Evolutionary conservation across 148 eudicot genomes (phyloP).

Genomic region (Rhododendron simsii): DNA sequence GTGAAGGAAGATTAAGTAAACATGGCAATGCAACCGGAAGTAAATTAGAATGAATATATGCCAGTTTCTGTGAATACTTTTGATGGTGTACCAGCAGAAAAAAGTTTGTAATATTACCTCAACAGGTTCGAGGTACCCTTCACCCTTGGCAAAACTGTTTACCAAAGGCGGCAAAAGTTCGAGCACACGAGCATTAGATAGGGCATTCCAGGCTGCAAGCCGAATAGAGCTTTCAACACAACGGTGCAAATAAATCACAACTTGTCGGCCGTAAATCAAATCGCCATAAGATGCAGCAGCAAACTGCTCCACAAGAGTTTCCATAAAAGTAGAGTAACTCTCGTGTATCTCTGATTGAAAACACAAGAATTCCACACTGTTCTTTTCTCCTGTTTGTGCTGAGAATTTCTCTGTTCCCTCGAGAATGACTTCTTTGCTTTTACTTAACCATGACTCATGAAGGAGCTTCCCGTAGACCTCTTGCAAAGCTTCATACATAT

Average conservation of each 20-base stretch:
- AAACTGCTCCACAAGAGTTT: constrained; percentile 79
- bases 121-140: constrained; percentile 79
- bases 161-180: constrained; percentile 79
- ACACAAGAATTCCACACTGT: constrained; percentile 30
- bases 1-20: neutral
- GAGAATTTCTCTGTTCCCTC: neutral
- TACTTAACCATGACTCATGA: constrained; percentile 33
- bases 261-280: constrained; percentile 64
- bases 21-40: neutral
- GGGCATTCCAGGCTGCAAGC: constrained; percentile 71
- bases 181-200: constrained; percentile 72
- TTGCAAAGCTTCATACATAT: constrained; percentile 61
- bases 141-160: constrained; percentile 46
- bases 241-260: constrained; percentile 68
- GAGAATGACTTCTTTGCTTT: constrained; percentile 14
- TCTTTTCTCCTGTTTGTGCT: constrained; percentile 14
- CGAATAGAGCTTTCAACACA: constrained; percentile 59
- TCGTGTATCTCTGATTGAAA: constrained; percentile 77
- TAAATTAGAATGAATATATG: neutral
- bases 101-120: constrained; percentile 48
- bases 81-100: neutral
- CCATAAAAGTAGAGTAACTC: constrained; percentile 70
- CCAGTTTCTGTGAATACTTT: neutral
- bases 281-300: constrained; percentile 89
- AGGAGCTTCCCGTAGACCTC: constrained; percentile 59